phyloP scores from a whole-genome alignment of 148 eudicot species.

The Chenopodium formosanum region DNA sequence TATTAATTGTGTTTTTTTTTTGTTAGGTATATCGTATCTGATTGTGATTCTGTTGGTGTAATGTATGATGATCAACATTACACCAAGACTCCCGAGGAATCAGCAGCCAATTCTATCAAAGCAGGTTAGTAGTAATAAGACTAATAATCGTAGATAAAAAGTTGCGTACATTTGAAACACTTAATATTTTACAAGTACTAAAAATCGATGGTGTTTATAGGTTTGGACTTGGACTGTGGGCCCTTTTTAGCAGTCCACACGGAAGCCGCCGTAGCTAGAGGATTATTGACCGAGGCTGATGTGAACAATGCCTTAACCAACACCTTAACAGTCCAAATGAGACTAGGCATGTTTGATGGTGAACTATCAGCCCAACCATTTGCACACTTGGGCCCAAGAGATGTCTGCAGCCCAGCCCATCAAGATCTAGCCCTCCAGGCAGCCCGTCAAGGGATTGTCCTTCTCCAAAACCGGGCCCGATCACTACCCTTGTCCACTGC shows the following conservation, averaged over 20 bases:
- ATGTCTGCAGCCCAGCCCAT: conserved; percentile 70
- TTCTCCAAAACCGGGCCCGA: conserved; percentile 52
- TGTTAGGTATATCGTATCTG: conserved; percentile 76
- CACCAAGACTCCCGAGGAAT: conserved; percentile 80
- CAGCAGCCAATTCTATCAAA: conserved; percentile 65
- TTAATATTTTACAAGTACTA: too few relatives aligned
- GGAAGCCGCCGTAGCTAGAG: conserved; percentile 53
- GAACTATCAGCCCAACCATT: conserved; percentile 61
- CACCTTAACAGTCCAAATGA: conserved; percentile 70
- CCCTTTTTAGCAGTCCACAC: conserved; percentile 77
- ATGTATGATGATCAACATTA: conserved; percentile 62
- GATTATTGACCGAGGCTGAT: conserved; percentile 58
- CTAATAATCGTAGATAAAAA: neutral
- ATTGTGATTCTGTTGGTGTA: conserved; percentile 78
- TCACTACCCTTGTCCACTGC: conserved; percentile 56
- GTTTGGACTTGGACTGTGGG: conserved; percentile 96
- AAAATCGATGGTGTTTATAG: conserved; percentile 21
- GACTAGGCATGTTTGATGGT: conserved; percentile 93
- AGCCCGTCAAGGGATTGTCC: conserved; percentile 86
- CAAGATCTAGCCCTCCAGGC: conserved; percentile 77
- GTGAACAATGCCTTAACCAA: conserved; percentile 69
- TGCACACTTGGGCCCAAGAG: conserved; percentile 62
- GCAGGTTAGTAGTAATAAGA: conserved; percentile 40
- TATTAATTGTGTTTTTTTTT: neutral
- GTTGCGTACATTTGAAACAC: neutral